phyloP scores from a whole-genome alignment of 768 basidiomycete species.

The Mycena galericulata region DNA sequence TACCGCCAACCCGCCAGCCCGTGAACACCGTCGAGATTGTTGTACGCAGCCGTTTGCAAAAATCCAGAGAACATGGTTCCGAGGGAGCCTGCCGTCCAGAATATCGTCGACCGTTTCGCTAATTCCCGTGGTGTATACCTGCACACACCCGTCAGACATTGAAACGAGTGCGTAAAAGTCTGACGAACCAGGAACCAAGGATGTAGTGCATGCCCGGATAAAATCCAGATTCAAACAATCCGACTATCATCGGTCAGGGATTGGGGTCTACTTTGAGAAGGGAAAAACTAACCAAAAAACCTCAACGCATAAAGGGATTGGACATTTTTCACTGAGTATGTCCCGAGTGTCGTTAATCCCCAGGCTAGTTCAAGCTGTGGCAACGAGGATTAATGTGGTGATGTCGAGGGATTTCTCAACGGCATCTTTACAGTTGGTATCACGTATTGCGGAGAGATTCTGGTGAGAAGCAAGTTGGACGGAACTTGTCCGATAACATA shows the following conservation, averaged over 20 bases:
- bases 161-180: not conserved
- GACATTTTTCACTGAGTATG: constrained; percentile 33
- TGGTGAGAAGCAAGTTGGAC: constrained; percentile 35
- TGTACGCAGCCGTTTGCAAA: constrained; percentile 35
- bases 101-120: constrained; percentile 33
- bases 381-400: not conserved
- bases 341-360: constrained; percentile 35
- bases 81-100: constrained; percentile 34
- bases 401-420: not conserved
- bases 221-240: constrained; percentile 33
- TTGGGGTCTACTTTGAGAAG: not conserved
- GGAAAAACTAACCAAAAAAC: constrained; percentile 23
- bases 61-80: constrained; percentile 38
- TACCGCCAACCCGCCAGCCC: constrained; percentile 35
- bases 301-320: constrained; percentile 28
- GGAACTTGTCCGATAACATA: constrained; percentile 37
- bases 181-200: constrained; percentile 31
- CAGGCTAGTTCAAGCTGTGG: constrained; percentile 33
- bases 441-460: constrained; percentile 34
- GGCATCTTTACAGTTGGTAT: constrained; percentile 31
- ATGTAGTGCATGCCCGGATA: constrained; percentile 38
- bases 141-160: not conserved
- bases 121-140: constrained; percentile 37
- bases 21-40: constrained; percentile 28
- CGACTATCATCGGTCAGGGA: not conserved